Base-by-base conservation (phyloP, 352 stramenopile species). In the Thraustotheca clavata region DNA sequence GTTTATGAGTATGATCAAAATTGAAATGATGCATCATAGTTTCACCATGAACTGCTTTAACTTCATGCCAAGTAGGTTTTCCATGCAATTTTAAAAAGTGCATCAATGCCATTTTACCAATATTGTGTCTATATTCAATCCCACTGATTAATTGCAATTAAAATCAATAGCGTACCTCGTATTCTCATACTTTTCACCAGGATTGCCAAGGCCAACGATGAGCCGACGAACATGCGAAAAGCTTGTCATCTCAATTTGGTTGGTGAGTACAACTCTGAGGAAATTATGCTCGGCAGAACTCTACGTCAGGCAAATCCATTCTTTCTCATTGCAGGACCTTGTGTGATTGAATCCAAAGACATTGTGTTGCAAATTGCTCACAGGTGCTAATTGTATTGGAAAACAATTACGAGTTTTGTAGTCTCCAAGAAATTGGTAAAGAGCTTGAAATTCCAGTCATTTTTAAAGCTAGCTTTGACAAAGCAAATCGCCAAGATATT, bases 401-500 rank as follows among this genome's bases (percentile, higher is more conserved):
- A 31, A 1, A n/a, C 49, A 9, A 14, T 29, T 29, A 31, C n/a
- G 26, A 61, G 18, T 26, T 22, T 40, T 62, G n/a, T 40, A 93
- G 82, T 1, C 74, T 94, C 31, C 72, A 69, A 12, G 40, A 60
- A 12, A 67, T 94, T 31, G 75, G 84, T 49, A 67, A 74, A 36
- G 55, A 79, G 18, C 67, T 91, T 32, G 43, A 80, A 35, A 89
- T 94, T 59, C 83, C 83, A 7, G 77, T 92, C 29, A 71, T 96
- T 59, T 96, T 95, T 73, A 96, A 96, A 60, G 84, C 83, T 0
- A 94, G 85, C 60, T 96, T 92, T 57, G 87, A 95, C 74, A 96
- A 96, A 52, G 86, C 87, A 29, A 95, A 96, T 59, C 82, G 87
- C 11, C 85, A 94, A 68, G 77, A 91, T 41, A 68, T 92, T 33